Conservation (phyloP, 2,329 filamentous ascomycete species). For the Fonsecaea monophora region DNA sequence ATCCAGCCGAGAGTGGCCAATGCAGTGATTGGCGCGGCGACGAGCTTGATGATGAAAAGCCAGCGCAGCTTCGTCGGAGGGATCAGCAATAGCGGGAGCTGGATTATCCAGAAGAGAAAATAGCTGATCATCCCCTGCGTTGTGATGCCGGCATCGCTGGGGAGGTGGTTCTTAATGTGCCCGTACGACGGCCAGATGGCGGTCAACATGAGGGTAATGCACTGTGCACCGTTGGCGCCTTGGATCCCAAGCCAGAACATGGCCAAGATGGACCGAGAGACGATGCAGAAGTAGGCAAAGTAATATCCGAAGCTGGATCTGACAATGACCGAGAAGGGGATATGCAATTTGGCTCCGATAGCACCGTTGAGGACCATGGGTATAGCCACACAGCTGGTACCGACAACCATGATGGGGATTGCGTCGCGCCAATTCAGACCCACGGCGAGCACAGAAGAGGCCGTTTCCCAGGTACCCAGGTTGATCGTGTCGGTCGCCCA, state of each 20-base stretch:
- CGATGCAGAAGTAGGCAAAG: slow-evolving; percentile 62
- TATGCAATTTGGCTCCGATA: slow-evolving; percentile 54
- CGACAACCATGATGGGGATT: slow-evolving; percentile 34
- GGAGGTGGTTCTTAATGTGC: slow-evolving; percentile 60
- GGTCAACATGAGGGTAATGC: slow-evolving; percentile 44
- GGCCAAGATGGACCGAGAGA: slow-evolving; percentile 61
- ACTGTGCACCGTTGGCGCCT: slow-evolving; percentile 44
- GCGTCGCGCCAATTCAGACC: slow-evolving; percentile 59
- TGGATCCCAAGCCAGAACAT: slow-evolving; percentile 61
- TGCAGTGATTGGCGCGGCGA: slow-evolving; percentile 46
- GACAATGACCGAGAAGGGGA: slow-evolving; percentile 64
- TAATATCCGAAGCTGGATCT: slow-evolving; percentile 65
- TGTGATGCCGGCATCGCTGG: slow-evolving; percentile 60
- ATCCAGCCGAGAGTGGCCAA: slow-evolving; percentile 44
- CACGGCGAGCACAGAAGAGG: slow-evolving; percentile 56
- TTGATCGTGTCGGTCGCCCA: slow-evolving; percentile 52
- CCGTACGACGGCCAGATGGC: slow-evolving; percentile 55
- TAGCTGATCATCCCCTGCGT: slow-evolving; percentile 64
- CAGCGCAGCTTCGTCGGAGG: slow-evolving; percentile 62
- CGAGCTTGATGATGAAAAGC: slow-evolving; percentile 60
- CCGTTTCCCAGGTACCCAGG: slow-evolving; percentile 60
- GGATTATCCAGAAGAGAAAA: slow-evolving; percentile 64
- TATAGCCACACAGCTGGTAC: slow-evolving; percentile 41
- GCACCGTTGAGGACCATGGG: slow-evolving; percentile 59
- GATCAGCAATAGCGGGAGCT: slow-evolving; percentile 63